Conservation (phyloP, 129 eudicot genomes). For the Lactuca sativa region DNA sequence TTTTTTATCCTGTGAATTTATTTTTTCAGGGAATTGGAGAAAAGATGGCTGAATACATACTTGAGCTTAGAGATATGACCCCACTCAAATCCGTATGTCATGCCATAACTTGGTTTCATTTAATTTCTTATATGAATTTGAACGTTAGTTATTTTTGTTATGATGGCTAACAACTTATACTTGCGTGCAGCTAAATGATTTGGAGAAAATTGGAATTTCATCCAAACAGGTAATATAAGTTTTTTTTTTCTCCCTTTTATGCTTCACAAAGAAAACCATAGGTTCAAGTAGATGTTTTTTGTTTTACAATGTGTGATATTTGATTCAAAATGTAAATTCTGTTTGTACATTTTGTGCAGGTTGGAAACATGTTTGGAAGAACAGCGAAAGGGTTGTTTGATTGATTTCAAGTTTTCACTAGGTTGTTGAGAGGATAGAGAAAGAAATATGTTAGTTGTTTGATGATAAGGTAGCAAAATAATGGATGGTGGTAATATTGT, state of each 20-base stretch:
- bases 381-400: conserved; percentile 72
- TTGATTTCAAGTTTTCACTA: conserved; percentile 6
- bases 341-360: conserved; percentile 44
- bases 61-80: conserved; percentile 77
- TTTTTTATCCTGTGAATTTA: background rate
- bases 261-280: background rate
- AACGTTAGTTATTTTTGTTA: no score
- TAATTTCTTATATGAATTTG: no score
- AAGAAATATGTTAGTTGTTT: background rate
- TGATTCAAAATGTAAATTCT: no score
- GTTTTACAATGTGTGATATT: background rate
- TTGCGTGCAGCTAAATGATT: conserved; percentile 65
- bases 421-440: background rate
- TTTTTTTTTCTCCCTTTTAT: background rate
- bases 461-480: background rate
- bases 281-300: background rate
- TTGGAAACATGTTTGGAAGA: conserved; percentile 67
- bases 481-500: background rate
- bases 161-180: no score
- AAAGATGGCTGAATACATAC: conserved; percentile 78
- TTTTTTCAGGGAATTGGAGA: conserved; percentile 76
- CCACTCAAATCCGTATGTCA: conserved; percentile 77
- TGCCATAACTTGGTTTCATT: background rate
- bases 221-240: conserved; percentile 63
- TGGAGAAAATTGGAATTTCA: conserved; percentile 91